phyloP scores from a whole-genome alignment of 257 asterid genomes.

The Leonotis leonurus region DNA sequence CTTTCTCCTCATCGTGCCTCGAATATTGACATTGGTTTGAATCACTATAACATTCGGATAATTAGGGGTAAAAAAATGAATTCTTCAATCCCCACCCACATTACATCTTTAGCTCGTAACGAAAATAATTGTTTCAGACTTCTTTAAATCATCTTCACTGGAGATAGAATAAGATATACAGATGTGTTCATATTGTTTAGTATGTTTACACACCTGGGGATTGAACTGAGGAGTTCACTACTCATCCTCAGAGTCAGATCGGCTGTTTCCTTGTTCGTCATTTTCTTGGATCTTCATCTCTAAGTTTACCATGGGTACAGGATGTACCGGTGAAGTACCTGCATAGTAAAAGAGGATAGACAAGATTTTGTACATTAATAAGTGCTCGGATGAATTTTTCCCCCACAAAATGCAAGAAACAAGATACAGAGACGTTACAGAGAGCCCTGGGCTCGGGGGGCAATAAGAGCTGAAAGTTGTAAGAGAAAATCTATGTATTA shows the following conservation, averaged over 20 bases:
- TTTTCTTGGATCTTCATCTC: conserved; percentile 15
- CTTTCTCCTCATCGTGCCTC: conserved; percentile 4
- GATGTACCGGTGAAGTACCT: conserved; percentile 34
- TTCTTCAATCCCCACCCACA: neutral
- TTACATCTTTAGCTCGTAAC: neutral
- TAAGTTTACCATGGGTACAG: conserved; percentile 17
- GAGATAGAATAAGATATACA: neutral
- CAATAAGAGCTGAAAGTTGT: neutral
- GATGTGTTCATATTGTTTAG: too few relatives aligned
- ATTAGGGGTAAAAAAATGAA: neutral
- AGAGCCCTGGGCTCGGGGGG: neutral
- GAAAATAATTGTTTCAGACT: neutral
- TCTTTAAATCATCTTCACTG: neutral
- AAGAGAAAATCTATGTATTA: neutral
- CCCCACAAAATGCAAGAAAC: conserved; percentile 2
- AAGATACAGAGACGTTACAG: too few relatives aligned
- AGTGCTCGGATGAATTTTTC: too few relatives aligned
- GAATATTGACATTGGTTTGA: conserved; percentile 15
- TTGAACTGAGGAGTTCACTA: neutral
- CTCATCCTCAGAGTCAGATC: conserved; percentile 25
- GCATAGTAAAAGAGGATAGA: neutral
- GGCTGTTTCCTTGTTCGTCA: neutral
- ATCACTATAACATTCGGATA: conserved; percentile 10
- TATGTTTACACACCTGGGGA: conserved; percentile 17
- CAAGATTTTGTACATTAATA: neutral